Percentiles rank a stretch among this genome's conserved stretches.
phyloP scores from a whole-genome alignment of 2,329 filamentous ascomycete species.

The Gnomoniopsis sp. region DNA sequence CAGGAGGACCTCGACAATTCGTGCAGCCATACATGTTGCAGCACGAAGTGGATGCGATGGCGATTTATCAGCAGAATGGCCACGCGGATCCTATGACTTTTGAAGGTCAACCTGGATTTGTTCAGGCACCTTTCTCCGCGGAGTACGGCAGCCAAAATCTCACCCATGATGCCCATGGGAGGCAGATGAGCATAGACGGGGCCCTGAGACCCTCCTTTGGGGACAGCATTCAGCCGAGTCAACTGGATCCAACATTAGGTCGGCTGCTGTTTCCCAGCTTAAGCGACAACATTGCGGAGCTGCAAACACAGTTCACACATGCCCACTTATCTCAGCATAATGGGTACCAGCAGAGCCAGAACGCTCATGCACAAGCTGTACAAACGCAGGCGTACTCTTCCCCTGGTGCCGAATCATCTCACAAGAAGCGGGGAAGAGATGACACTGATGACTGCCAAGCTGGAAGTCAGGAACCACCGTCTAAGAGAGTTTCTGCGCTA shows the following conservation, averaged over 20 bases:
- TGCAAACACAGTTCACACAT: neutral
- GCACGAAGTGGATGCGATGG: neutral
- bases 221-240: neutral
- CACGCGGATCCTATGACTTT: neutral
- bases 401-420: neutral
- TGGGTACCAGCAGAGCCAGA: neutral
- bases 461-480: neutral
- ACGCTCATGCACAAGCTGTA: no score
- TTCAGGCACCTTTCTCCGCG: neutral
- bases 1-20: neutral
- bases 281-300: neutral
- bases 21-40: neutral
- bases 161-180: neutral
- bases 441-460: neutral
- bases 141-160: neutral
- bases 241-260: neutral
- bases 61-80: neutral
- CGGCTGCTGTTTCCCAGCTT: neutral
- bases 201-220: neutral
- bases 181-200: neutral
- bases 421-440: conserved; percentile 10
- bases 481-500: neutral
- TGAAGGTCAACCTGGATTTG: neutral
- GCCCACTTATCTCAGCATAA: neutral
- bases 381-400: neutral